phyloP scores from a whole-genome alignment of 2,329 filamentous ascomycete species.

The Arthrobotrys megalospora region DNA sequence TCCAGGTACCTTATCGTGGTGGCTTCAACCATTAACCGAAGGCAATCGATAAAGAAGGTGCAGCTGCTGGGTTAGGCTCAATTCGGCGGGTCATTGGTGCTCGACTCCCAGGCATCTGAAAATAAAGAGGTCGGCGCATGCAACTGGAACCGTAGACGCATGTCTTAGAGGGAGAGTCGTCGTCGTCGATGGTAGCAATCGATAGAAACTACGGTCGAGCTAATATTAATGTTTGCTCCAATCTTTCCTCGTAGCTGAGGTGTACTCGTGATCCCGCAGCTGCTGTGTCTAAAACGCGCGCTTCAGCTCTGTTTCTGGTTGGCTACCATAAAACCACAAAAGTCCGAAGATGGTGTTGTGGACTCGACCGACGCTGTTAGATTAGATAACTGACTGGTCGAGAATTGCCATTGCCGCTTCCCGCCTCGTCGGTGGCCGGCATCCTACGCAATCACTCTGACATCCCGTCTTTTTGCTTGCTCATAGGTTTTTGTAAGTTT shows the following conservation, averaged over 20 bases:
- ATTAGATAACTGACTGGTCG: conserved; percentile 43
- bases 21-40: conserved; percentile 53
- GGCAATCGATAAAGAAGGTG: conserved; percentile 58
- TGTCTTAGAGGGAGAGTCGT: conserved; percentile 43
- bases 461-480: conserved; percentile 45
- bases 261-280: conserved; percentile 56
- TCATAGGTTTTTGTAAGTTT: conserved; percentile 3
- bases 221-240: conserved; percentile 61
- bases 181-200: conserved; percentile 48
- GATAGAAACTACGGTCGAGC: conserved; percentile 21
- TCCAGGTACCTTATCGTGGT: conserved; percentile 54
- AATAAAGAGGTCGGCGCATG: conserved; percentile 34
- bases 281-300: conserved; percentile 59
- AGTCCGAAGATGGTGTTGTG: conserved; percentile 53
- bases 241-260: conserved; percentile 51
- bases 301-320: conserved; percentile 50
- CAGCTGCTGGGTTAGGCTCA: conserved; percentile 41
- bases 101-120: conserved; percentile 29
- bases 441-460: conserved; percentile 26
- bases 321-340: conserved; percentile 38
- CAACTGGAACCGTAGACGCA: conserved; percentile 50
- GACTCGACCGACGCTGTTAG: conserved; percentile 19
- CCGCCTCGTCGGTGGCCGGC: conserved; percentile 46
- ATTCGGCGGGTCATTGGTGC: conserved; percentile 49
- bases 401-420: conserved; percentile 34